These are phyloP conservation scores for Monilinia polystroma DNA, from an alignment of 2,329 filamentous ascomycete species.

Conservation along the genomic window DNA sequence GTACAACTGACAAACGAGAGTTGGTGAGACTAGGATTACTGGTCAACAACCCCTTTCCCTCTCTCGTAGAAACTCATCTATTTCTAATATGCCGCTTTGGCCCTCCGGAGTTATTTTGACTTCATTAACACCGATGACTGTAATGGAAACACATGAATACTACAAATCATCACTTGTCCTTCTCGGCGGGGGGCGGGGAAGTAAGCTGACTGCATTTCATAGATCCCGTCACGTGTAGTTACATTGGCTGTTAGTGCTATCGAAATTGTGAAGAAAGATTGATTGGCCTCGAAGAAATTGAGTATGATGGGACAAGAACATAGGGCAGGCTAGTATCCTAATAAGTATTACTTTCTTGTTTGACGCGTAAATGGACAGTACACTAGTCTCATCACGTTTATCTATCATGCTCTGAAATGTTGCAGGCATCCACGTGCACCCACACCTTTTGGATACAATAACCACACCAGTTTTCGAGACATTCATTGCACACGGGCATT, in stretches of 20 bases:
- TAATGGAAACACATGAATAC: background rate
- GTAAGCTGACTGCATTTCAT: constrained; percentile 23
- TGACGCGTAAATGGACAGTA: background rate
- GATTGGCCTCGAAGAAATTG: background rate
- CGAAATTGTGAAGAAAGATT: background rate
- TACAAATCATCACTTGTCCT: constrained; percentile 4
- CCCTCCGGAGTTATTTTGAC: background rate
- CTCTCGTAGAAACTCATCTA: background rate
- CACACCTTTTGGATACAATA: background rate
- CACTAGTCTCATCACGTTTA: background rate
- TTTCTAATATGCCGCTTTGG: background rate
- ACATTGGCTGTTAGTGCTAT: background rate
- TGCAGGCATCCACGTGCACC: background rate
- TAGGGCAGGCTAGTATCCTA: background rate
- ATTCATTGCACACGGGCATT: background rate
- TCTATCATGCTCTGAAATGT: background rate
- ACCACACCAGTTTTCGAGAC: background rate
- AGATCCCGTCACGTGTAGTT: constrained; percentile 9
- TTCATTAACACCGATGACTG: background rate
- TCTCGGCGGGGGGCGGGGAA: constrained; percentile 16
- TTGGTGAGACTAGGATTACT: background rate
- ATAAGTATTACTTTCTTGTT: background rate
- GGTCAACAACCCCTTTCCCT: background rate
- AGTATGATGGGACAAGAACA: background rate
- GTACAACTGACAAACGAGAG: background rate